Base-by-base conservation (phyloP, 768 basidiomycete species). In the Suillus hirtellus region DNA sequence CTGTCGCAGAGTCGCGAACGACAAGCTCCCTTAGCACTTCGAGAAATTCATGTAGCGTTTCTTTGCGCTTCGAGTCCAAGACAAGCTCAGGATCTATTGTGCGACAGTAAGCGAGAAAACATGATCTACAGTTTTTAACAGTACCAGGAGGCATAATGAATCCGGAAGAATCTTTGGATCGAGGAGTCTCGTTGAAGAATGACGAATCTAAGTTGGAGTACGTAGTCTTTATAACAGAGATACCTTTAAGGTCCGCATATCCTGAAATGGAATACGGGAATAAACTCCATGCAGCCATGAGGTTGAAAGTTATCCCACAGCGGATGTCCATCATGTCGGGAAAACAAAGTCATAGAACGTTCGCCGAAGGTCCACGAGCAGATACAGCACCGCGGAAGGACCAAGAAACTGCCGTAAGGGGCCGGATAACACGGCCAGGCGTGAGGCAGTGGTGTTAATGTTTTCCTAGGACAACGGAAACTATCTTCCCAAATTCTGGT, bases 171-270 rank as follows among this genome's bases (percentile, higher is more conserved):
- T 40, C 24, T 31, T 27, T n/a, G 56, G 14, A 43, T 42, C 27
- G 40, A 31, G 27, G 56, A 49, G 47, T 42, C 21, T 40, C 38
- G 55, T 5, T 27, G 56, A 58, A 42, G 11, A 58, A 58, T 5
- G 27, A 58, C 12, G 14, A 12, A 42, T 6, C 10, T 42, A 11
- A 79, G 74, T 63, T 70, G 17, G 10, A 42, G 27, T 31, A 42
- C 40, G 56, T 58, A 19, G 40, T 40, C 40, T 19, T 58, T 58
- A 58, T 58, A 58, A 27, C 19, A 34, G 11, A 53, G 40, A 42
- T 58, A 19, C 56, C 56, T 58, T 58, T 19, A 58, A 58, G 56
- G 42, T 58, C 56, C 56, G 56, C 56, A 58, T 19, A 6, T 42
- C 56, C 24, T 58, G 40, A 58, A 58, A 42, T 27, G 27, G 56